phyloP scores from a whole-genome alignment of 352 stramenopile genomes.

The Aphanomyces cochlioides region DNA sequence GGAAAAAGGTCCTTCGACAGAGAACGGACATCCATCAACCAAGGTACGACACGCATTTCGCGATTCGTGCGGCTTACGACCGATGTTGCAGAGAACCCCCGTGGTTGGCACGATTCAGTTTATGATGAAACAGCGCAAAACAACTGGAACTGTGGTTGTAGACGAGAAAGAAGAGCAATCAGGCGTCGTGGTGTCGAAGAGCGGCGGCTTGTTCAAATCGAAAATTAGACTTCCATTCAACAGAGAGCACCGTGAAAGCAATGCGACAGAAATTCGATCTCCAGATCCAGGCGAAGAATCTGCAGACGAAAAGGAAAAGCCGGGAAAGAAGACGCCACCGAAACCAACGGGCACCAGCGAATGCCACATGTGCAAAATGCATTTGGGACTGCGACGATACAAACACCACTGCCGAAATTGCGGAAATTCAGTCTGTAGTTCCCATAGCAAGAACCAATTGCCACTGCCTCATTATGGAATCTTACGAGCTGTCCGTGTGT shows the following conservation, averaged over 20 bases:
- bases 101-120: background rate
- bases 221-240: conserved; percentile 16
- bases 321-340: conserved; percentile 13
- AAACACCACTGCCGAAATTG: conserved; percentile 71
- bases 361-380: conserved; percentile 28
- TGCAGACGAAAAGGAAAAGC: conserved; percentile 23
- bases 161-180: background rate
- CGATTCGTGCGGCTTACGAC: no score
- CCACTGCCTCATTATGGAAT: conserved; percentile 67
- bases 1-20: no score
- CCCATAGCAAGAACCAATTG: conserved; percentile 77
- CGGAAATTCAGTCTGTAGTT: conserved; percentile 54
- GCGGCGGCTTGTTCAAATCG: conserved; percentile 12
- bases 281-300: conserved; percentile 11
- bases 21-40: no score
- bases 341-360: conserved; percentile 25
- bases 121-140: conserved; percentile 12
- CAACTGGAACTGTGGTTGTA: background rate
- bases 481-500: conserved; percentile 70
- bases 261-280: background rate
- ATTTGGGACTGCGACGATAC: conserved; percentile 20
- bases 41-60: background rate
- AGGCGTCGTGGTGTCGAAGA: background rate
- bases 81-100: background rate
- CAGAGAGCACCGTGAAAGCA: conserved; percentile 2